Evolutionary conservation across 345 rosid genomes (phyloP), one percentile per base, ranked within the genome.

Genomic region (Anacardium occidentale): DNA sequence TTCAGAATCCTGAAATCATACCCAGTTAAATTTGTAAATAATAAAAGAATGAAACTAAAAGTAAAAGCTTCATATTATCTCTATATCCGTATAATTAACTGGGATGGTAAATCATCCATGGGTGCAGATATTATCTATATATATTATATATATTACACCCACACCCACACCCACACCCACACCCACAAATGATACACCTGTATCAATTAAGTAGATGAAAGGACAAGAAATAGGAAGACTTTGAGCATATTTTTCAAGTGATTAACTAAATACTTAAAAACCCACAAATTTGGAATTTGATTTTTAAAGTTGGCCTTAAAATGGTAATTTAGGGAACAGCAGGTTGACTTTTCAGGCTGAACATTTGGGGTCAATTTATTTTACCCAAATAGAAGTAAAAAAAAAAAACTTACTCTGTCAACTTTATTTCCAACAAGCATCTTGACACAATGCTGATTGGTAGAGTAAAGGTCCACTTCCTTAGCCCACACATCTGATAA

Each of bases 361-460:
- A 1, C 42, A 37, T 37, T 5, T 37, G 42, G 1, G 8, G 42
- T 37, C 42, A 37, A 50, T 18, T 2, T 50, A 50, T 13, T 50
- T 45, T 51, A 5, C 21, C 21, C 3, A 50, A 68, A 58, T 0
- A 37, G 21, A n/a, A n/a, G n/a, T n/a, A n/a, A n/a, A n/a, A n/a
- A n/a, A n/a, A n/a, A n/a, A 62, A 11, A 69, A 75, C 90, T 82
- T 82, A 92, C 98, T 77, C 76, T 83, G 66, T 94, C 98, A 47
- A 94, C 95, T 90, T 94, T 90, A 80, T 94, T 94, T 25, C 97
- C 98, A 50, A 94, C 98, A 21, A 94, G 97, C 87, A 94, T 88
- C 89, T 87, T 92, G 63, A 94, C 84, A 72, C 98, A 92, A 66
- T 89, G 87, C 76, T 77, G 92, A 80, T 89, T 90, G 18, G 95